A percentile compares a stretch with the other conserved stretches of the same genome.
Evolutionary conservation across 2,329 filamentous ascomycete species (phyloP).

Genomic region (Fusarium palustre): DNA sequence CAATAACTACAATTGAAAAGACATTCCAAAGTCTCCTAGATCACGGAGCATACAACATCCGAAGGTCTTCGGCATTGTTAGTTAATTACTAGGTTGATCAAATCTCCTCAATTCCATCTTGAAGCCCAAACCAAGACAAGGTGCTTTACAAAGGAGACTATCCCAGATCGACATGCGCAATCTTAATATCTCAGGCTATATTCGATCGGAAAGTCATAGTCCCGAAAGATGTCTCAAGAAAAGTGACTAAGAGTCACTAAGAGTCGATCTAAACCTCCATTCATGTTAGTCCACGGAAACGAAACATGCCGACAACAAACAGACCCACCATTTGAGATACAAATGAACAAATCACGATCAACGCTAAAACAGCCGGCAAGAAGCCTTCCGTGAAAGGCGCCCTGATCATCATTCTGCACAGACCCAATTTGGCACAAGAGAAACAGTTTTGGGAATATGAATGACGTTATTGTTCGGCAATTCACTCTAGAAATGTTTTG

Average conservation of each 20-base stretch:
- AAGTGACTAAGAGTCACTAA: neutral
- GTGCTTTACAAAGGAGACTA: neutral
- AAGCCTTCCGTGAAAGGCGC: constrained; percentile 22
- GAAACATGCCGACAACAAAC: neutral
- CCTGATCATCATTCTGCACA: constrained; percentile 21
- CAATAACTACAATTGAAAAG: neutral
- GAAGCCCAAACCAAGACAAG: neutral
- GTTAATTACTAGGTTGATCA: neutral
- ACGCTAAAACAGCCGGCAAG: constrained; percentile 19
- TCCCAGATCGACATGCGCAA: neutral
- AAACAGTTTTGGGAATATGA: neutral
- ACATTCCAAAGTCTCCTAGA: neutral
- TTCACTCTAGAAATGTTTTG: neutral
- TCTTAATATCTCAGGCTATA: neutral
- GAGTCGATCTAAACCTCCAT: constrained; percentile 8
- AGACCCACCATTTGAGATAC: constrained; percentile 2
- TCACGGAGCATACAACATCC: neutral
- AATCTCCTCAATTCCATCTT: neutral
- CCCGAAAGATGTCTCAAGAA: constrained; percentile 20
- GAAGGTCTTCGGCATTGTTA: neutral
- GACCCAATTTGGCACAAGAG: neutral
- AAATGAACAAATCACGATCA: constrained; percentile 4
- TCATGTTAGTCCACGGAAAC: constrained; percentile 25
- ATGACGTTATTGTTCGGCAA: constrained; percentile 11
- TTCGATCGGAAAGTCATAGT: neutral